phyloP scores from a whole-genome alignment of 495 filamentous ascomycete species.

The Annulohypoxylon stygium region DNA sequence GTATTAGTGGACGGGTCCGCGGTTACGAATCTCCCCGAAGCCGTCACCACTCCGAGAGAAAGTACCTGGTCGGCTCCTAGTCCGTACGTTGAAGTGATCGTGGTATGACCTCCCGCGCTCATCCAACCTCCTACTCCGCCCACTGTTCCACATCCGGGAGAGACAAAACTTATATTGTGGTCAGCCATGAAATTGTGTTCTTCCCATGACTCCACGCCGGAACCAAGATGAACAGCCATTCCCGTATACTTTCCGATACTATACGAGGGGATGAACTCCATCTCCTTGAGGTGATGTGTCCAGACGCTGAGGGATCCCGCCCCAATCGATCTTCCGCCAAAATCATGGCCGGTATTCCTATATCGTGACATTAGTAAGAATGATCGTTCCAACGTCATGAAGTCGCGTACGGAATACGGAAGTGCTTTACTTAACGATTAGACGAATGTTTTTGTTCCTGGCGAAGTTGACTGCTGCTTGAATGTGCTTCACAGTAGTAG shows the following conservation, averaged over 20 bases:
- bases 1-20: slow-evolving; percentile 62
- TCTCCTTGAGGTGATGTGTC: slow-evolving; percentile 67
- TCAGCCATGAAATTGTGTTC: slow-evolving; percentile 50
- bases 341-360: slow-evolving; percentile 78
- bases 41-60: slow-evolving; percentile 66
- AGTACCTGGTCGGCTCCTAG: slow-evolving; percentile 68
- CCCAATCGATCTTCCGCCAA: slow-evolving; percentile 65
- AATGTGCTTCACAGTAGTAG: slow-evolving; percentile 64
- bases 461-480: slow-evolving; percentile 72
- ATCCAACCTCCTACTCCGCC: slow-evolving; percentile 54
- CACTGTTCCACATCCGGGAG: slow-evolving; percentile 56
- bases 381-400: background rate
- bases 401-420: background rate
- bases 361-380: slow-evolving; percentile 4
- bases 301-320: slow-evolving; percentile 69
- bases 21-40: slow-evolving; percentile 64
- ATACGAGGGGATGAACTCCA: slow-evolving; percentile 58
- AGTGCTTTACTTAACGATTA: slow-evolving; percentile 67
- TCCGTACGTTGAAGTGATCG: slow-evolving; percentile 64
- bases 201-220: slow-evolving; percentile 61
- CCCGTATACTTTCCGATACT: slow-evolving; percentile 55
- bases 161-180: slow-evolving; percentile 56
- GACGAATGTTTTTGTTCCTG: slow-evolving; percentile 66
- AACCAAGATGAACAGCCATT: slow-evolving; percentile 56
- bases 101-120: slow-evolving; percentile 65